These are phyloP conservation scores for Plectranthus barbatus DNA, from an alignment of 257 asterid genomes.

Conservation along the genomic window DNA sequence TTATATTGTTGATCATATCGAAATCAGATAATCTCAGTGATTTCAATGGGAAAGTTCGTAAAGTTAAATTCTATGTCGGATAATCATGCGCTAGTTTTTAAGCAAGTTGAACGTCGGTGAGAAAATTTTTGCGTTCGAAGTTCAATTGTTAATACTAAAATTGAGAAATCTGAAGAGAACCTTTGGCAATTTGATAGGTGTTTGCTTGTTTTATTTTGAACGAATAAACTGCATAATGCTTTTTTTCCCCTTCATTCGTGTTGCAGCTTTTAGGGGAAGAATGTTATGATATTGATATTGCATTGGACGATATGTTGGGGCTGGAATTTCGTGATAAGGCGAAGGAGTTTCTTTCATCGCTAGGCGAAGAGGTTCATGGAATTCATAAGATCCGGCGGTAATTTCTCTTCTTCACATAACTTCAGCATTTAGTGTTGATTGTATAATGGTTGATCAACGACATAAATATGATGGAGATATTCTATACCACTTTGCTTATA, in stretches of 20 bases:
- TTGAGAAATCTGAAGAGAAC: background rate
- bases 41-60: background rate
- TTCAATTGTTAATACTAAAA: background rate
- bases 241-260: background rate
- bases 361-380: conserved; percentile 59
- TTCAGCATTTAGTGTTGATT: background rate
- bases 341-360: conserved; percentile 51
- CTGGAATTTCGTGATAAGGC: conserved; percentile 79
- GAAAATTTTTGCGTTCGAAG: background rate
- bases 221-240: background rate
- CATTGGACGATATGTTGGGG: conserved; percentile 83
- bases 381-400: conserved; percentile 66
- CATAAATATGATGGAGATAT: background rate
- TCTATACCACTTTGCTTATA: background rate
- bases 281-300: conserved; percentile 81
- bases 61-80: background rate
- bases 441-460: background rate
- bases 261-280: conserved; percentile 85
- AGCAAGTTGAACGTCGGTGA: background rate
- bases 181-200: background rate
- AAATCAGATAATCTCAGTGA: background rate
- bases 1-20: background rate
- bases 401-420: background rate
- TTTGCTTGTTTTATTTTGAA: background rate
- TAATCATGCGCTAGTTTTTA: background rate